Base-by-base conservation (phyloP, 169 alveolate species). In the Neospora caninum region DNA sequence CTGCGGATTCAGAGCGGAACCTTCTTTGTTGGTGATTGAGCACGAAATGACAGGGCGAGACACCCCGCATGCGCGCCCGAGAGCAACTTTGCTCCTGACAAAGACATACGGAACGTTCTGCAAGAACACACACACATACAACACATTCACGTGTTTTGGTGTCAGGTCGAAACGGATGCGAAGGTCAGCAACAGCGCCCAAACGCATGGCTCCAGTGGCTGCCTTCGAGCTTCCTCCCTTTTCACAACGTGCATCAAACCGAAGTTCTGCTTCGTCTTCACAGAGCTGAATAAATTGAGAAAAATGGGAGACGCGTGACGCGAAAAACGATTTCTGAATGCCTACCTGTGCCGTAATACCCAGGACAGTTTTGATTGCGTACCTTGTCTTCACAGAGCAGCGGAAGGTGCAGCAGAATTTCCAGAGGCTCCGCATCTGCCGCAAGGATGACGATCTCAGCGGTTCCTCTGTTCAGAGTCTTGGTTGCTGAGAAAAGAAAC, bases 401-500 rank as follows among this genome's bases (percentile, higher is more conserved):
- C 29, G 99, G 99, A 91, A 99, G 98, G 95, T 99, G 99, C 80
- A 99, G 97, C 38, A 99, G 98, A 94, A 99, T 99, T 96, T 99
- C 99, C 93, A 99, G 98, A 41, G 99, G 99, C 97, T 99, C 99
- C 43, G 99, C 99, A 96, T 99, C 99, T 42, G 99, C 99, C 54
- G 99, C 99, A 92, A 99, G 96, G 58, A 99, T 97, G 83, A 99
- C 98, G 88, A 99, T 95, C 95, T 99, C 99, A 39, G 99, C 99
- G 38, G 98, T 97, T 58, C 99, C 99, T 91, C 99, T 97, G 96
- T 98, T 99, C 88, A 99, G 96, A 53, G 99, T 98, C 98, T 99
- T 99, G 2, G 99, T 99, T 64, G 99, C 99, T 97, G 97, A 97
- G 97, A 95, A 95, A 49, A 97, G 92, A 95, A 25, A 64, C 87